Percentiles rank a stretch among this genome's conserved stretches.
These are phyloP conservation scores for Tetraselmis striata DNA, from an alignment of 139 green algal genomes.

Conservation along the genomic window DNA sequence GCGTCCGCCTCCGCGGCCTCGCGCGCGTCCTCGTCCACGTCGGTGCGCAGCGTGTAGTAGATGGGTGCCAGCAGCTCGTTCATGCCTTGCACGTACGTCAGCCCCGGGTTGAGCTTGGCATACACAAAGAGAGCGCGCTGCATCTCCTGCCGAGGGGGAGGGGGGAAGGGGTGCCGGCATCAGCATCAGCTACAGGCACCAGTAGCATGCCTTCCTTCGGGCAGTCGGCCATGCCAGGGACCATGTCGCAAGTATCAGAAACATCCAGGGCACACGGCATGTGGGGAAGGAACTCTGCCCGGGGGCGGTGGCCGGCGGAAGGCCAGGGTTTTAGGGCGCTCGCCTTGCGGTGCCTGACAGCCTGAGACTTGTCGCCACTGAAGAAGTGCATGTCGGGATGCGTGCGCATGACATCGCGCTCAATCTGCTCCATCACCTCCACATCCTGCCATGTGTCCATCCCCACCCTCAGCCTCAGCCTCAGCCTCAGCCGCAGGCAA, in stretches of 20 bases:
- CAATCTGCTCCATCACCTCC: conserved; percentile 84
- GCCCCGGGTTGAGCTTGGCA: conserved; percentile 94
- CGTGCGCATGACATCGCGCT: conserved; percentile 87
- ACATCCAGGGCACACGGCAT: too few relatives aligned
- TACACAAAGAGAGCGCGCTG: conserved; percentile 87
- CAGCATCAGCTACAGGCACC: too few relatives aligned
- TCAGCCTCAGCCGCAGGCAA: not conserved
- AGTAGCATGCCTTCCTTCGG: too few relatives aligned
- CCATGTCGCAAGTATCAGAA: too few relatives aligned
- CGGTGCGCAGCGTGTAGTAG: conserved; percentile 81
- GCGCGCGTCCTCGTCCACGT: conserved; percentile 25
- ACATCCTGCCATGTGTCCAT: too few relatives aligned
- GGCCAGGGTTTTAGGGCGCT: too few relatives aligned
- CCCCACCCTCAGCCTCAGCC: not conserved
- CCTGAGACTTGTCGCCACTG: conserved; percentile 40
- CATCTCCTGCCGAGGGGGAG: conserved; percentile 71
- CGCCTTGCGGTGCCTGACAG: conserved; percentile 27
- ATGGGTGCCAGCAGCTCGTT: conserved; percentile 93
- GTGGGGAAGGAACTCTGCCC: not conserved
- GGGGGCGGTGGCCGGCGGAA: too few relatives aligned
- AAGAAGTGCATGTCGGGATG: conserved; percentile 97
- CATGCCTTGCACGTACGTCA: conserved; percentile 96
- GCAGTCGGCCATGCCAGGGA: too few relatives aligned
- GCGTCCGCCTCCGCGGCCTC: conserved; percentile 80
- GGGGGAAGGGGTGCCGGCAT: too few relatives aligned